These are phyloP conservation scores for Dioszegia crocea DNA, from an alignment of 768 basidiomycete species.

Conservation along the genomic window DNA sequence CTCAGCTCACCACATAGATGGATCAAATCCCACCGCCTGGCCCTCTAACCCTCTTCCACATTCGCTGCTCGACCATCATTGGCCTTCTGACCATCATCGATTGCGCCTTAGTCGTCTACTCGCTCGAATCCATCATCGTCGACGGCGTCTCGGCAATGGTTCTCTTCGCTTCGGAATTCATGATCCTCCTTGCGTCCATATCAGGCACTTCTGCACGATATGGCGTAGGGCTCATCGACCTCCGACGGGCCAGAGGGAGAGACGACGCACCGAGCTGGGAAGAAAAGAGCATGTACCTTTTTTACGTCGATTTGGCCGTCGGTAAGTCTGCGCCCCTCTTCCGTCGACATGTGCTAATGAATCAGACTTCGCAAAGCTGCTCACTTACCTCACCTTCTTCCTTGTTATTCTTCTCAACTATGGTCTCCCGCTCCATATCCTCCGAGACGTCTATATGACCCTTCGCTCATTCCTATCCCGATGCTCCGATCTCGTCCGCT, in stretches of 20 bases:
- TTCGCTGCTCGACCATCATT: slow-evolving; percentile 73
- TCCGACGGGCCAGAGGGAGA: slow-evolving; percentile 61
- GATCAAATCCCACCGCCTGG: slow-evolving; percentile 89
- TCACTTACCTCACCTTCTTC: slow-evolving; percentile 91
- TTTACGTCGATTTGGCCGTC: slow-evolving; percentile 87
- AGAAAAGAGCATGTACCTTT: slow-evolving; percentile 93
- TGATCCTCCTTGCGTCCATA: slow-evolving; percentile 36
- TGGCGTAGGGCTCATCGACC: slow-evolving; percentile 70
- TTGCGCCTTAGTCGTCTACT: slow-evolving; percentile 63
- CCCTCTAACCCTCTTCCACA: slow-evolving; percentile 74
- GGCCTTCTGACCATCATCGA: slow-evolving; percentile 71
- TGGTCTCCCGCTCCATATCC: slow-evolving; percentile 90
- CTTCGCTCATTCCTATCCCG: slow-evolving; percentile 85
- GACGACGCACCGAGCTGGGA: slow-evolving; percentile 73
- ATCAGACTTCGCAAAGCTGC: slow-evolving; percentile 85
- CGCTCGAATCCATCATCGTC: slow-evolving; percentile 58
- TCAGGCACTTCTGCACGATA: slow-evolving; percentile 64
- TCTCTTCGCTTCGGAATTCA: slow-evolving; percentile 80
- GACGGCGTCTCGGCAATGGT: slow-evolving; percentile 82
- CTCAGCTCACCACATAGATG: slow-evolving; percentile 62
- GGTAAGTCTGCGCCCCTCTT: slow-evolving; percentile 56
- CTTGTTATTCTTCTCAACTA: slow-evolving; percentile 88
- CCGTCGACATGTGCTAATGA: not conserved
- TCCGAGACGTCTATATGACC: slow-evolving; percentile 94
- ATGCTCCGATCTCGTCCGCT: slow-evolving; percentile 80